phyloP scores from a whole-genome alignment of 2,329 filamentous ascomycete species.

The Trichoderma afroharzianum region DNA sequence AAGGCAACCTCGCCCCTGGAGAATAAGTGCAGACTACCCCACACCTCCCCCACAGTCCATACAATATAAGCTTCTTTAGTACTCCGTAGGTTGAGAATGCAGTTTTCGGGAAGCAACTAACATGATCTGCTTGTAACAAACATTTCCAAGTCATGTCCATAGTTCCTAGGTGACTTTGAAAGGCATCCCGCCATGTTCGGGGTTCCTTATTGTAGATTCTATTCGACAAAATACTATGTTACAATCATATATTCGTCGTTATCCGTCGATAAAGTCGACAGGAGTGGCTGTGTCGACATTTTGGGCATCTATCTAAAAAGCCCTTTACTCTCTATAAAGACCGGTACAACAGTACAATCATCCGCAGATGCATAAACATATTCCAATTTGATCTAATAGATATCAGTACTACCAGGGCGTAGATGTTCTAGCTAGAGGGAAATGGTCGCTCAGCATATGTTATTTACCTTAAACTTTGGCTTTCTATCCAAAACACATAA shows the following conservation, averaged over 20 bases:
- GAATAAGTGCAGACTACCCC: neutral
- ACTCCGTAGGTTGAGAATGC: neutral
- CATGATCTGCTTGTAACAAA: neutral
- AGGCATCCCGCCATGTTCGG: neutral
- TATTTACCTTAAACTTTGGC: neutral
- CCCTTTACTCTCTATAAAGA: neutral
- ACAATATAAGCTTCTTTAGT: neutral
- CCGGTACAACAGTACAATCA: neutral
- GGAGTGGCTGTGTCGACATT: neutral
- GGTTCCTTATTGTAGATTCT: neutral
- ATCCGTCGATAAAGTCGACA: neutral
- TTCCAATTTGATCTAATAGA: neutral
- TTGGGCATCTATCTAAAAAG: neutral
- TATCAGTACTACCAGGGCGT: neutral
- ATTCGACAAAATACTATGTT: neutral
- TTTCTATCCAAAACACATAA: neutral
- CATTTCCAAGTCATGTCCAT: neutral
- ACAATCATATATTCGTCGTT: neutral
- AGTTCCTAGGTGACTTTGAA: neutral
- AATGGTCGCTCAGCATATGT: neutral
- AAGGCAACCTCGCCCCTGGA: neutral
- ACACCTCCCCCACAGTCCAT: neutral
- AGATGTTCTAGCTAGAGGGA: neutral
- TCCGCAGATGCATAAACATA: neutral
- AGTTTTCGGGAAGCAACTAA: neutral